A percentile compares a stretch with the other conserved stretches of the same genome.
Conservation (phyloP, 129 eudicot species). For the Kitagawia praeruptora region DNA sequence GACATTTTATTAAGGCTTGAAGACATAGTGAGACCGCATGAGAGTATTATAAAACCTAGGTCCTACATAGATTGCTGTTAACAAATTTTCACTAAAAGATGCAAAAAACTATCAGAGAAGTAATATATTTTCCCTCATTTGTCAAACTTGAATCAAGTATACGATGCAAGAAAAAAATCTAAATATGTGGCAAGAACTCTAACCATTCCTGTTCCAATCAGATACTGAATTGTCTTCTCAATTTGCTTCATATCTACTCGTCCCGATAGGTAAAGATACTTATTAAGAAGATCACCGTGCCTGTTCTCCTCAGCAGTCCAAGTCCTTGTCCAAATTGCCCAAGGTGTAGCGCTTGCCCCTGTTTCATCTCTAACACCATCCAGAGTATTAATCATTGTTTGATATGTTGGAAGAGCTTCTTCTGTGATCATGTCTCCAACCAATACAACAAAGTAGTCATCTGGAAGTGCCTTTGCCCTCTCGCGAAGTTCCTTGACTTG, state of each 20-base stretch:
- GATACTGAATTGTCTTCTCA: conserved; percentile 82
- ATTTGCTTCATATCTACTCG: conserved; percentile 82
- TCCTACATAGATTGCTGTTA: neutral
- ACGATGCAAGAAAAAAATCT: no score
- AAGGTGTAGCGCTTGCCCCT: conserved; percentile 75
- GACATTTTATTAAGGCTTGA: neutral
- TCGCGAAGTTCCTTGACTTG: neutral
- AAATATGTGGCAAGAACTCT: conserved; percentile 8
- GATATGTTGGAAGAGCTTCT: conserved; percentile 93
- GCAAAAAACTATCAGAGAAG: no score
- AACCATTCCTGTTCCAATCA: conserved; percentile 95
- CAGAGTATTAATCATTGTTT: conserved; percentile 80
- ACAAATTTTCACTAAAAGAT: neutral
- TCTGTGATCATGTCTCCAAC: conserved; percentile 60
- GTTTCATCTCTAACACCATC: conserved; percentile 95
- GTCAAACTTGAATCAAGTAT: neutral
- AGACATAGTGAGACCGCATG: neutral
- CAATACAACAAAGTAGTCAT: conserved; percentile 8
- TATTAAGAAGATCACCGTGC: conserved; percentile 89
- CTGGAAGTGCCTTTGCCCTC: conserved; percentile 7
- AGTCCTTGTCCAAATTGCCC: conserved; percentile 93
- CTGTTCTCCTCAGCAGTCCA: conserved; percentile 99
- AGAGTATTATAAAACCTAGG: neutral
- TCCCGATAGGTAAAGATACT: conserved; percentile 71
- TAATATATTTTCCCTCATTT: no score